Conservation (phyloP, 2,329 filamentous ascomycete genomes). For the Diplodia corticola region DNA sequence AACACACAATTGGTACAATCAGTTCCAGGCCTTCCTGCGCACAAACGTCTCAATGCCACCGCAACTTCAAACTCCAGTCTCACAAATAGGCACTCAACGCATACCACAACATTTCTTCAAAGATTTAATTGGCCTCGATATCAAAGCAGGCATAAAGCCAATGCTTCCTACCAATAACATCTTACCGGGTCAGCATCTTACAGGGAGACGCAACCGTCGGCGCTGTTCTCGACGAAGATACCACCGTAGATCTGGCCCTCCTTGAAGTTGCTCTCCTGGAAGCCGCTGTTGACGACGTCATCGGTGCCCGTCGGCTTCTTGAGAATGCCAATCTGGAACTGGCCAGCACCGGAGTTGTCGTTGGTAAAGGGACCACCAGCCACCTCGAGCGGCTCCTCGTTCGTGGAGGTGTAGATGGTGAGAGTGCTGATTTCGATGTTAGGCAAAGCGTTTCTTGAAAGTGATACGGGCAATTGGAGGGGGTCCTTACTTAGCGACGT, state of each 20-base stretch:
- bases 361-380: constrained; percentile 52
- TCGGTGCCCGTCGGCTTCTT: constrained; percentile 58
- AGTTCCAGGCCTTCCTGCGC: not conserved
- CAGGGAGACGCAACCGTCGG: constrained; percentile 36
- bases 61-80: not conserved
- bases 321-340: constrained; percentile 63
- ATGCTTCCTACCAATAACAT: not conserved
- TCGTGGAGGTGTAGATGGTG: constrained; percentile 59
- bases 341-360: constrained; percentile 58
- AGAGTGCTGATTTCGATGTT: constrained; percentile 47
- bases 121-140: not conserved
- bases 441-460: not conserved
- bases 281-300: constrained; percentile 43
- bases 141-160: not conserved
- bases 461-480: no score
- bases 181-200: constrained; percentile 24
- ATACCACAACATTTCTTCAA: not conserved
- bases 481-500: constrained; percentile 52
- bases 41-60: not conserved
- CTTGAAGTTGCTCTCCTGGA: constrained; percentile 37
- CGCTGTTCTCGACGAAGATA: constrained; percentile 42
- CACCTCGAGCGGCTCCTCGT: constrained; percentile 46
- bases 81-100: not conserved
- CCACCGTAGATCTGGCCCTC: constrained; percentile 44
- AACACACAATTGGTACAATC: not conserved